A percentile compares a stretch with the other conserved stretches of the same genome.
phyloP scores from a whole-genome alignment of 192 early-diverging fungal genomes.

The Irineochytrium annulatum region DNA sequence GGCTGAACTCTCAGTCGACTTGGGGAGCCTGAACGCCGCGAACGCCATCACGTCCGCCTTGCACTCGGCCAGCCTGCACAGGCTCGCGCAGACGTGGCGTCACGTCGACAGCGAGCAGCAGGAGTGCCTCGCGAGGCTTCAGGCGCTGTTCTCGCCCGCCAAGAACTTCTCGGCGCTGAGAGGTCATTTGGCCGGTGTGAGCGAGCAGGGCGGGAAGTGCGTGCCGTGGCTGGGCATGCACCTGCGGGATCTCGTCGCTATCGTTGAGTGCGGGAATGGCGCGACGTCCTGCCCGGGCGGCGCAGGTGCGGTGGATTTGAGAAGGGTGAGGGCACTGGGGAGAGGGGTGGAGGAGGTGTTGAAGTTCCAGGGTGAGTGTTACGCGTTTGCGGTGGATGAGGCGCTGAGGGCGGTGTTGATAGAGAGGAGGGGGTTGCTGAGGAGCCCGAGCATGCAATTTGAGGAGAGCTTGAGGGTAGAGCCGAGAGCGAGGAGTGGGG shows the following conservation, averaged over 20 bases:
- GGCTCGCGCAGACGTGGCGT: slow-evolving; percentile 11
- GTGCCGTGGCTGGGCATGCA: slow-evolving; percentile 13
- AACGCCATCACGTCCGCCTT: slow-evolving; percentile 13
- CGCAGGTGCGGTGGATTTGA: slow-evolving; percentile 1
- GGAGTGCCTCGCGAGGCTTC: background rate
- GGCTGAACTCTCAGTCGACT: slow-evolving; percentile 2
- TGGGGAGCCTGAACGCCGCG: slow-evolving; percentile 3
- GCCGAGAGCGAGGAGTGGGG: no score
- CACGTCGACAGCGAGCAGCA: background rate
- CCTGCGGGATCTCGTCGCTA: slow-evolving; percentile 9
- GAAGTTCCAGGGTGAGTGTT: slow-evolving; percentile 1
- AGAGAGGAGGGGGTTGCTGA: background rate
- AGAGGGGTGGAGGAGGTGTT: slow-evolving; percentile 11
- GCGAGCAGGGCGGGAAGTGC: background rate
- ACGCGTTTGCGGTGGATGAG: background rate
- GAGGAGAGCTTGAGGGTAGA: background rate
- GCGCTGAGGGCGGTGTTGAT: background rate
- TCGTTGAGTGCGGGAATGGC: slow-evolving; percentile 5
- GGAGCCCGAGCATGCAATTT: slow-evolving; percentile 5
- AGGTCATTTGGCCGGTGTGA: background rate
- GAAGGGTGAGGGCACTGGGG: background rate
- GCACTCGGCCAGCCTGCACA: slow-evolving; percentile 5
- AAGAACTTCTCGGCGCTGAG: slow-evolving; percentile 5
- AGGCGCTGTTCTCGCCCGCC: slow-evolving; percentile 1
- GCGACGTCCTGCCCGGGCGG: background rate